Evolutionary conservation across 768 basidiomycete genomes (phyloP).

Genomic region (Leccinum barrowsii): DNA sequence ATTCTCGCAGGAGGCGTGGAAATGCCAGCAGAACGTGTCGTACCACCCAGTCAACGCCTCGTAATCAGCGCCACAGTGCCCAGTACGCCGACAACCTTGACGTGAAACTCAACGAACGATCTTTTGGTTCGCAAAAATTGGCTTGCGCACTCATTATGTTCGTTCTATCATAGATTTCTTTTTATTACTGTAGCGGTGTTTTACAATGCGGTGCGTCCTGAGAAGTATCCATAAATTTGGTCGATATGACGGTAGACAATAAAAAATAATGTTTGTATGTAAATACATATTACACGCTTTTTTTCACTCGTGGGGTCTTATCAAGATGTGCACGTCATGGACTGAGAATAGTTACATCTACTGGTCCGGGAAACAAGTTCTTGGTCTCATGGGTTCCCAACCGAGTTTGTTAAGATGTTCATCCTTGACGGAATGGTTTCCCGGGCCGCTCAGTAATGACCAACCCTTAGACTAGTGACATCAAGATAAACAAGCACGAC

Average conservation of each 20-base stretch:
- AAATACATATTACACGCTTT: not conserved
- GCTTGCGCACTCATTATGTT: constrained; percentile 6
- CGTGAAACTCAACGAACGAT: not conserved
- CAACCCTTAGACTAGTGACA: constrained; percentile 1
- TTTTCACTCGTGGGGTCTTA: not conserved
- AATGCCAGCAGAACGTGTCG: constrained; percentile 38
- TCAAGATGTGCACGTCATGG: not conserved
- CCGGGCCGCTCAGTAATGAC: not conserved
- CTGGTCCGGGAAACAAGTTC: constrained; percentile 13
- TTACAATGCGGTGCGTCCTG: not conserved
- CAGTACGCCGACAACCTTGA: constrained; percentile 1
- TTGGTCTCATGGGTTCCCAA: constrained; percentile 35
- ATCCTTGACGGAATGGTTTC: constrained; percentile 35
- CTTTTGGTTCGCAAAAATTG: not conserved
- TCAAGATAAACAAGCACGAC: not conserved
- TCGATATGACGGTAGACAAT: not conserved
- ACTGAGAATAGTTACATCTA: not conserved
- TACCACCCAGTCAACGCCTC: constrained; percentile 46
- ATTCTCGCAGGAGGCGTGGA: constrained; percentile 64
- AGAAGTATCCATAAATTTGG: not conserved
- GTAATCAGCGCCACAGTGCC: constrained; percentile 21
- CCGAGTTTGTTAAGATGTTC: constrained; percentile 37
- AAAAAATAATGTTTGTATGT: constrained; percentile 1
- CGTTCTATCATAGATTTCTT: constrained; percentile 10
- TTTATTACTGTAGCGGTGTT: not conserved